Evolutionary conservation across 139 green algal species (phyloP).

Genomic region (Tetradesmus lagerheimii): DNA sequence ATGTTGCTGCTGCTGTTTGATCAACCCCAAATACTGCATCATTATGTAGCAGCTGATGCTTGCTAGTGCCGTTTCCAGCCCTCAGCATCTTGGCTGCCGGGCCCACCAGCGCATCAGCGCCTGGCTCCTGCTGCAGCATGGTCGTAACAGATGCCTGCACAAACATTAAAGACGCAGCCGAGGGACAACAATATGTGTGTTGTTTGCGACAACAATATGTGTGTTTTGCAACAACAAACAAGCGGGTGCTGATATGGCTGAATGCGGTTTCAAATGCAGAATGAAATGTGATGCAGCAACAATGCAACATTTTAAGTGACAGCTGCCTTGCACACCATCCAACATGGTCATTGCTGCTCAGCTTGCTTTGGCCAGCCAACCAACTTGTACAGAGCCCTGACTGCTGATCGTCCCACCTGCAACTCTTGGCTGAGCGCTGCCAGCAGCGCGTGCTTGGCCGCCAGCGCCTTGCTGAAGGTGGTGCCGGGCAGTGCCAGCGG

Average conservation of each 20-base stretch:
- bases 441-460: slow-evolving; percentile 27
- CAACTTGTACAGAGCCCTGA: too few species aligned
- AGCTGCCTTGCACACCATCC: too few species aligned
- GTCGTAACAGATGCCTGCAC: neutral
- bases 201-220: too few species aligned
- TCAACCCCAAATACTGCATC: neutral
- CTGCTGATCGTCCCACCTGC: neutral
- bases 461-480: slow-evolving; percentile 19
- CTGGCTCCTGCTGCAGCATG: neutral
- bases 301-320: too few species aligned
- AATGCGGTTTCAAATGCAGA: too few species aligned
- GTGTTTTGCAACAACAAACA: too few species aligned
- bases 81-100: neutral
- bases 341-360: neutral
- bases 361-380: neutral
- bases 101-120: neutral
- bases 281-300: too few species aligned
- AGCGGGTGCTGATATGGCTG: too few species aligned
- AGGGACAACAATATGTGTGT: neutral
- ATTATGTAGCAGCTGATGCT: neutral
- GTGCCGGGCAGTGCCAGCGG: slow-evolving; percentile 37
- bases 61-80: neutral
- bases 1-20: neutral
- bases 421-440: neutral
- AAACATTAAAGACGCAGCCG: neutral